Evolutionary conservation across 1,284 basidiomycete species (phyloP).

Genomic region (Cystobasidium sp.): DNA sequence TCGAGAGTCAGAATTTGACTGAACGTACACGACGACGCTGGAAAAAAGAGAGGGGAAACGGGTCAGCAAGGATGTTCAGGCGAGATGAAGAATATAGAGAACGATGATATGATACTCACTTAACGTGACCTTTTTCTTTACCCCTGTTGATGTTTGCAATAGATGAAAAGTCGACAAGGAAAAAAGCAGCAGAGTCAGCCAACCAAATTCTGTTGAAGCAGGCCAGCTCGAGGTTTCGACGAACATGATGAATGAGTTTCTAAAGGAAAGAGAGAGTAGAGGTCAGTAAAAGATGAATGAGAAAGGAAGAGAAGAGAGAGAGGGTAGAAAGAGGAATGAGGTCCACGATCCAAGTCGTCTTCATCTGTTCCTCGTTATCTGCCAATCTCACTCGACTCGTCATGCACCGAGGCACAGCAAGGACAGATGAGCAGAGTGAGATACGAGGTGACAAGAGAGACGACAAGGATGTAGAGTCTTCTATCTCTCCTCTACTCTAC

Average conservation of each 20-base stretch:
- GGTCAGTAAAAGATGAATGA: constrained; percentile 4
- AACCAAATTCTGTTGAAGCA: constrained; percentile 3
- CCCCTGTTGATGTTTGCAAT: not conserved
- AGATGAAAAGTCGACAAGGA: not conserved
- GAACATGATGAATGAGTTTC: constrained; percentile 36
- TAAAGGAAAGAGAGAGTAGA: not conserved
- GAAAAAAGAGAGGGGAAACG: not conserved
- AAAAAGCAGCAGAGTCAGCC: constrained; percentile 13
- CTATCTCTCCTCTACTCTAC: not conserved
- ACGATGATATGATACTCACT: constrained; percentile 14
- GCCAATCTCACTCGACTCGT: not conserved
- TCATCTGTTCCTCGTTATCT: too few relatives aligned
- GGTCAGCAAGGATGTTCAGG: not conserved
- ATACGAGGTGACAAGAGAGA: not conserved
- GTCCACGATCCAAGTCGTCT: too few relatives aligned
- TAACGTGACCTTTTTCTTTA: constrained; percentile 43
- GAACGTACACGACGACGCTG: constrained; percentile 44
- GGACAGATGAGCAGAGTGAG: not conserved
- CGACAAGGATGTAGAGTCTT: not conserved
- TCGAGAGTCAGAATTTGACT: constrained; percentile 26
- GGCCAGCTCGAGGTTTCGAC: not conserved
- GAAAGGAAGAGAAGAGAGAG: not conserved
- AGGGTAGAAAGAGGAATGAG: not conserved
- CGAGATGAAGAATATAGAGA: not conserved
- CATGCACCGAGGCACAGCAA: not conserved